Conservation (phyloP, 106 monocot genomes). For the Chionographis japonica region DNA sequence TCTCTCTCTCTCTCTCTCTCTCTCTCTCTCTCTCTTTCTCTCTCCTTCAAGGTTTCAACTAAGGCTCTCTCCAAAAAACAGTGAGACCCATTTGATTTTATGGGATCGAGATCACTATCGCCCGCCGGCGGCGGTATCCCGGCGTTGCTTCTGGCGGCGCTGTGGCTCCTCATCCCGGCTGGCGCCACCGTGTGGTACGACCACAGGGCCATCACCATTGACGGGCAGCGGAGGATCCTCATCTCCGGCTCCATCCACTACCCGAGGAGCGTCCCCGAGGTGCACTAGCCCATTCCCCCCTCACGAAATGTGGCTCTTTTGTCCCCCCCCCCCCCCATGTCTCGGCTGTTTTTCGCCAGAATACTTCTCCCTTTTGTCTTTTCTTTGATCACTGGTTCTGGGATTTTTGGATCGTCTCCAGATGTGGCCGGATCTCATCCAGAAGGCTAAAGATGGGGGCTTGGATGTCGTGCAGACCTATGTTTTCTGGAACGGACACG, state of each 20-base stretch:
- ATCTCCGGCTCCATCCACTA: constrained; percentile 20
- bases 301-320: no score
- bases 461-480: constrained; percentile 86
- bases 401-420: constrained; percentile 4
- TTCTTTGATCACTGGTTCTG: no score
- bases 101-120: neutral
- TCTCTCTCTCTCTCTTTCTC: no score
- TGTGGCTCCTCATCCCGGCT: neutral
- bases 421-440: constrained; percentile 97
- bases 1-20: no score
- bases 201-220: constrained; percentile 6
- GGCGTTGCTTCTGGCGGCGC: neutral
- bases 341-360: no score
- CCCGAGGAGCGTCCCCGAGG: constrained; percentile 15
- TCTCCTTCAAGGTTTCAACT: no score
- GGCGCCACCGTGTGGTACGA: neutral
- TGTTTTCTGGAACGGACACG: constrained; percentile 92
- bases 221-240: constrained; percentile 16
- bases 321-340: no score
- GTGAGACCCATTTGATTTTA: constrained; percentile 1
- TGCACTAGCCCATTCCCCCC: neutral
- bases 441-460: constrained; percentile 92
- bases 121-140: neutral
- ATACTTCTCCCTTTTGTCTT: no score
- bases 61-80: no score